Evolutionary conservation across 1,284 basidiomycete species (phyloP).

Genomic region (Puccinia sorghi): DNA sequence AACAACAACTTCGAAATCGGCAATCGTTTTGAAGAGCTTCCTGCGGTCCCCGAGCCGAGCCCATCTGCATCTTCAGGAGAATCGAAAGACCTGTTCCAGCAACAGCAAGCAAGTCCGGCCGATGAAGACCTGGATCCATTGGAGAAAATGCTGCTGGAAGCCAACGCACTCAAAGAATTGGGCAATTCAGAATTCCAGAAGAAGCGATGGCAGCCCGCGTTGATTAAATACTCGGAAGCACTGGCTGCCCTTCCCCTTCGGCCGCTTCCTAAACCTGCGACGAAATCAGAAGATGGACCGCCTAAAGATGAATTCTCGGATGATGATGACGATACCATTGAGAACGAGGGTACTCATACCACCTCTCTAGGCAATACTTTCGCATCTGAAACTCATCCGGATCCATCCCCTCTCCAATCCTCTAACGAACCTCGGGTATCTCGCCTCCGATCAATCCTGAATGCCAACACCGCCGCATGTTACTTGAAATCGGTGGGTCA

Average conservation of each 20-base stretch:
- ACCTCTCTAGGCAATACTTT: too few species aligned
- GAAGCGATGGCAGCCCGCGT: constrained; percentile 15
- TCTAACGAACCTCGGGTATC: constrained; percentile 33
- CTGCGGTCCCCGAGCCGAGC: background rate
- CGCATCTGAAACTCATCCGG: background rate
- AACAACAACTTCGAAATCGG: background rate
- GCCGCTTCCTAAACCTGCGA: background rate
- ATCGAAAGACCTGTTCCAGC: background rate
- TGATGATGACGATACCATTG: background rate
- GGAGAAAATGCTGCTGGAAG: background rate
- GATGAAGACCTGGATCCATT: background rate
- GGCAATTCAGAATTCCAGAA: constrained; percentile 16
- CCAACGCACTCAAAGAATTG: constrained; percentile 28
- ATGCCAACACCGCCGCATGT: constrained; percentile 79
- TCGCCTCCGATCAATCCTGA: constrained; percentile 66
- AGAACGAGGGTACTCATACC: background rate
- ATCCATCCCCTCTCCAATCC: background rate
- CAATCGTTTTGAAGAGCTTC: constrained; percentile 7
- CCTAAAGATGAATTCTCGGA: background rate
- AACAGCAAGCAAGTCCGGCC: too few species aligned
- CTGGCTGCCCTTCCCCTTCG: constrained; percentile 9
- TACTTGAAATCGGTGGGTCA: constrained; percentile 69
- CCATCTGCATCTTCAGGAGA: background rate
- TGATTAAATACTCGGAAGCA: constrained; percentile 24
- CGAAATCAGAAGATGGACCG: background rate